Conservation (phyloP, 2,329 filamentous ascomycete species). For the Elsinoe necatrix region DNA sequence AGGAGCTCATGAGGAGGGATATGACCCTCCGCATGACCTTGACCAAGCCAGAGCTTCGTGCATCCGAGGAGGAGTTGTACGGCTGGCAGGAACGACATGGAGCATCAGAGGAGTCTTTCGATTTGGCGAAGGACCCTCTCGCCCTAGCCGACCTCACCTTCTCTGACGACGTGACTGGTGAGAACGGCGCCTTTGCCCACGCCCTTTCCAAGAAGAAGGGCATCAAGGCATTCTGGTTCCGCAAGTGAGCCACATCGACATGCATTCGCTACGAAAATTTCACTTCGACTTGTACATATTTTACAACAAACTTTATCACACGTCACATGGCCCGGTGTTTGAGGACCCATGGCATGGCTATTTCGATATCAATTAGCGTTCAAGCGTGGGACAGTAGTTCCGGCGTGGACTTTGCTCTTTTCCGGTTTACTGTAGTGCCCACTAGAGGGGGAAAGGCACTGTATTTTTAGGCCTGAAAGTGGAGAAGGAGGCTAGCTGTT, state of each 20-base stretch:
- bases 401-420: slow-evolving; percentile 4
- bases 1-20: slow-evolving; percentile 39
- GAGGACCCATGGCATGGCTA: neutral
- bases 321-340: slow-evolving; percentile 1
- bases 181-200: slow-evolving; percentile 37
- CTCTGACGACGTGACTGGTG: slow-evolving; percentile 30
- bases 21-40: slow-evolving; percentile 97
- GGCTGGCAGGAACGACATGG: slow-evolving; percentile 49
- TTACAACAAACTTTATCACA: neutral
- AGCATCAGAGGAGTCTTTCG: slow-evolving; percentile 8
- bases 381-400: slow-evolving; percentile 10
- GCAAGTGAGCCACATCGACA: neutral
- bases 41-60: slow-evolving; percentile 77
- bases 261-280: neutral
- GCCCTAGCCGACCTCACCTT: slow-evolving; percentile 46
- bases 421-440: neutral
- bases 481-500: neutral
- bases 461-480: neutral
- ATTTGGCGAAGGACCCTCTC: slow-evolving; percentile 38
- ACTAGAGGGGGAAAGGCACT: neutral
- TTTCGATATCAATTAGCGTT: slow-evolving; percentile 2
- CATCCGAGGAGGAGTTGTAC: slow-evolving; percentile 63
- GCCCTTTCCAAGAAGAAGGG: slow-evolving; percentile 18
- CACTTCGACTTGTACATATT: slow-evolving; percentile 10
- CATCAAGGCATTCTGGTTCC: slow-evolving; percentile 19